Evolutionary conservation across 768 basidiomycete species (phyloP), one percentile per base, ranked within the genome.

Genomic region (Collybia sp.): DNA sequence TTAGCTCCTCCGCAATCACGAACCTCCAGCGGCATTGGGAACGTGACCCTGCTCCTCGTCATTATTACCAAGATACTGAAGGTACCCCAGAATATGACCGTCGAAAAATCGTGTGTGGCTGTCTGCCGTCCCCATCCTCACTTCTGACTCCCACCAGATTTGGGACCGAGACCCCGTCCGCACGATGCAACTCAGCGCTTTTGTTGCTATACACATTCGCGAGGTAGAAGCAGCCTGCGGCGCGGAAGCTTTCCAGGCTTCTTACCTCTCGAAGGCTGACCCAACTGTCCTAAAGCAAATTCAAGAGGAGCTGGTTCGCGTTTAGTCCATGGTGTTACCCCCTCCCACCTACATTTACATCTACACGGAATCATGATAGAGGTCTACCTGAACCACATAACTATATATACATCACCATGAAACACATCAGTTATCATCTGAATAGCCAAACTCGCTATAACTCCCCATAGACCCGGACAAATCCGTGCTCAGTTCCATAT

Each of bases 21-120:
- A 71, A 66, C 36, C 67, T 88, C 8, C 67, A 70, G 17, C 69
- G 82, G 15, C 84, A 76, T 55, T 92, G 90, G 91, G 88, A 89
- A 52, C 61, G 79, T 3, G 67, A 82, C 46, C 73, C 70, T 44
- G 72, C 83, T 2, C 82, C 84, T 11, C 55, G 62, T 6, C 68
- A 75, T 2, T 84, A 79, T 55, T 88, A 77, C 55, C 73, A 76
- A 33, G 75, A 73, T n/a, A 77, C 77, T 9, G 75, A 86, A 60
- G 83, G 76, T 6, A 90, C 87, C 1, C 69, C 79, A 5, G 92
- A 94, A 61, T 84, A 84, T 52, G 66, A 73, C n/a, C 85, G 92
- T 30, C 79, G 89, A 36, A 79, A 82, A 67, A 66, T 69, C 46
- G 92, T 93, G 60, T 31, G 77, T 65, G 2, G 53, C 34, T 40